These are phyloP conservation scores for Pleurotus salmoneostramineus DNA, from an alignment of 768 basidiomycete genomes.

Conservation along the genomic window DNA sequence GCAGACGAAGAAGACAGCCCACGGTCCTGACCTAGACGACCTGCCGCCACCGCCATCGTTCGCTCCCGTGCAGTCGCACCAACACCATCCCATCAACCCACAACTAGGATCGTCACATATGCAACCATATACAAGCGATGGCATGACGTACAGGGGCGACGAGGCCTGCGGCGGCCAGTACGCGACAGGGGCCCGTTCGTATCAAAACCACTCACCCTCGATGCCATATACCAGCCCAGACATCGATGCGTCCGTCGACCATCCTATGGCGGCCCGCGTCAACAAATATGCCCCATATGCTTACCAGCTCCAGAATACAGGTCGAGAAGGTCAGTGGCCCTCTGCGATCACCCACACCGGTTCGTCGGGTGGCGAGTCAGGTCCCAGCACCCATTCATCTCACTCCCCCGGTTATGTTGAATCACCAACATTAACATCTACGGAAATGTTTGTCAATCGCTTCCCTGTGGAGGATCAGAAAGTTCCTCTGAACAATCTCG, in stretches of 20 bases:
- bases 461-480: conserved; percentile 57
- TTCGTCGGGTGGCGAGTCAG: conserved; percentile 38
- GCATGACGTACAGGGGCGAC: conserved; percentile 47
- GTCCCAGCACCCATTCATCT: conserved; percentile 31
- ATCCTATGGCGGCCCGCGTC: conserved; percentile 29
- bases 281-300: conserved; percentile 50
- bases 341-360: conserved; percentile 24
- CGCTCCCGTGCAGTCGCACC: conserved; percentile 24
- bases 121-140: conserved; percentile 29
- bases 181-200: conserved; percentile 30
- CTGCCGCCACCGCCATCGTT: conserved; percentile 44
- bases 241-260: conserved; percentile 24
- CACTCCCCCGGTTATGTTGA: conserved; percentile 53
- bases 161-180: conserved; percentile 45
- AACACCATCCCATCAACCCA: conserved; percentile 21
- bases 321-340: conserved; percentile 38
- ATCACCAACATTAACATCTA: conserved; percentile 47
- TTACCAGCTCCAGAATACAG: conserved; percentile 28
- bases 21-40: conserved; percentile 49
- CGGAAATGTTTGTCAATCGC: conserved; percentile 46
- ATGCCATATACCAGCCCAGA: conserved; percentile 25
- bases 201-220: conserved; percentile 46
- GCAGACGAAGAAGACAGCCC: conserved; percentile 57
- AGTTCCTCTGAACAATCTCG: conserved; percentile 42
- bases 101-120: conserved; percentile 29